phyloP scores from a whole-genome alignment of 1,284 basidiomycete species.

The Takashimella tepidaria region DNA sequence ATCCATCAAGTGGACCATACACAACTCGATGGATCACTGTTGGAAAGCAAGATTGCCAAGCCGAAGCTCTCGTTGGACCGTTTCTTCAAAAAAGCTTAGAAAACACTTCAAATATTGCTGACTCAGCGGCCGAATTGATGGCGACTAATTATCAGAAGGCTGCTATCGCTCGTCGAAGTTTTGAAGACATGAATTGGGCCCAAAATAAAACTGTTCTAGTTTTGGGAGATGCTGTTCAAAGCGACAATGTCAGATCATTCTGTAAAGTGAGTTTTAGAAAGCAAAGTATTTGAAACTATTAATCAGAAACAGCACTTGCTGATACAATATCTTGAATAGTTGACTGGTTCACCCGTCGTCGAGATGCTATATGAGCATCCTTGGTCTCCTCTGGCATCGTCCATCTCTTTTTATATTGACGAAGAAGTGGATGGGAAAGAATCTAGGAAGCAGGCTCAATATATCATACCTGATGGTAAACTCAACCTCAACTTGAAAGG shows the following conservation, averaged over 20 bases:
- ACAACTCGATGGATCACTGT: conserved; percentile 18
- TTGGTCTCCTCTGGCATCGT: conserved; percentile 8
- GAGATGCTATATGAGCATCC: conserved; percentile 15
- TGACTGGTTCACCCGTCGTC: conserved; percentile 14
- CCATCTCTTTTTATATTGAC: neutral
- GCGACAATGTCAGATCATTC: conserved; percentile 8
- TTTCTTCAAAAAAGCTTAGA: conserved; percentile 9
- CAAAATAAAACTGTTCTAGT: conserved; percentile 13
- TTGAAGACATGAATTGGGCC: conserved; percentile 18
- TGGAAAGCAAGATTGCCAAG: neutral
- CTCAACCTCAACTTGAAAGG: neutral
- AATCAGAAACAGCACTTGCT: too few relatives aligned
- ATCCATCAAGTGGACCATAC: conserved; percentile 5
- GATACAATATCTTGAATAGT: too few relatives aligned
- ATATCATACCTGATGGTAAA: neutral
- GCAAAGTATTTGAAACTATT: neutral
- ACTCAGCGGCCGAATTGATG: neutral
- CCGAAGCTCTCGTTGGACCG: conserved; percentile 9
- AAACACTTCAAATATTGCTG: neutral
- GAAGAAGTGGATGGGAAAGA: neutral
- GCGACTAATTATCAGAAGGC: conserved; percentile 1
- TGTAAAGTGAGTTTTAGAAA: conserved; percentile 13
- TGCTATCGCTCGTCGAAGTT: conserved; percentile 8
- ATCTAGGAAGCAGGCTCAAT: neutral
- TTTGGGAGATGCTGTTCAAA: conserved; percentile 14